Evolutionary conservation across 352 stramenopile species (phyloP).

Genomic region (Blastocystis sp.): DNA sequence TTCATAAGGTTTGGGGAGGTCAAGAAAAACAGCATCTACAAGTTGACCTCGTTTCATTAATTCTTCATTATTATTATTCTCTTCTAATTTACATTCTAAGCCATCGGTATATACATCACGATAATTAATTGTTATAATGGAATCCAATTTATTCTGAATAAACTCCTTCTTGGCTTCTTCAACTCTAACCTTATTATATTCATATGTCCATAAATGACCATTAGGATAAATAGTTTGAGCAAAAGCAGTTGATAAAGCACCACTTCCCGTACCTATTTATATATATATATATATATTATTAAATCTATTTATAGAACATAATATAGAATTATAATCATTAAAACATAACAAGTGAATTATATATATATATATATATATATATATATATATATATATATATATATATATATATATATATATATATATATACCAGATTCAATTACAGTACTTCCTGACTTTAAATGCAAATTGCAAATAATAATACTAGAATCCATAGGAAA

Average conservation of each 20-base stretch:
- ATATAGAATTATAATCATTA: too few relatives aligned
- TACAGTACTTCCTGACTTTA: conserved; percentile 49
- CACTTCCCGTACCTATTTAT: conserved; percentile 54
- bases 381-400: conserved; percentile 67
- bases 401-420: conserved; percentile 49
- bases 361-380: conserved; percentile 61
- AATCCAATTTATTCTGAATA: conserved; percentile 60
- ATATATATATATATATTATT: conserved; percentile 54
- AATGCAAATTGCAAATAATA: conserved; percentile 47
- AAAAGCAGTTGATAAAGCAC: conserved; percentile 61
- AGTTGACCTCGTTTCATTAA: conserved; percentile 35
- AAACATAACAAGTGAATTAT: conserved; percentile 22
- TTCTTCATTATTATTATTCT: conserved; percentile 31
- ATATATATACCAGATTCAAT: conserved; percentile 67
- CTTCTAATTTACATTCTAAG: conserved; percentile 41
- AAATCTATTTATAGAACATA: conserved; percentile 14
- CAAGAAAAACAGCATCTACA: conserved; percentile 80
- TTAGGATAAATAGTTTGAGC: conserved; percentile 59
- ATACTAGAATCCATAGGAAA: conserved; percentile 77
- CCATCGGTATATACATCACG: conserved; percentile 76
- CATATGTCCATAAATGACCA: conserved; percentile 83
- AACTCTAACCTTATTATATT: conserved; percentile 81
- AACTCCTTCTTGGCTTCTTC: conserved; percentile 76
- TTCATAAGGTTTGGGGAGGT: conserved; percentile 83
- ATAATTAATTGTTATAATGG: conserved; percentile 72